Percentiles rank a stretch among this genome's conserved stretches.
Conservation (phyloP, 306 rosid species). For the Begonia loranthoides region DNA sequence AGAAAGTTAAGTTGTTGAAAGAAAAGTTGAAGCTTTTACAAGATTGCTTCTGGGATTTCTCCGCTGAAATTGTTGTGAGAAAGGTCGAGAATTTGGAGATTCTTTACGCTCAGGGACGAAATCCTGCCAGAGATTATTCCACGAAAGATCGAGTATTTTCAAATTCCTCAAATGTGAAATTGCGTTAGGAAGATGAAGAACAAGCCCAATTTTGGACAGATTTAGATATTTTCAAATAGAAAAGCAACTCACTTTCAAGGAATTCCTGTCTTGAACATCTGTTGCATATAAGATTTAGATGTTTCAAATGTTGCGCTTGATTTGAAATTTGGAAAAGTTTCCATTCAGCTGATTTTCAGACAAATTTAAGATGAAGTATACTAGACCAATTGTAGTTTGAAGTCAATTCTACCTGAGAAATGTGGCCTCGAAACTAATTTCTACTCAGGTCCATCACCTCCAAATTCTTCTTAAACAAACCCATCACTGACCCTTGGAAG, state of each 20-base stretch:
- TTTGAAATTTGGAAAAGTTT: conserved; percentile 37
- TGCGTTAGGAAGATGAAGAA: conserved; percentile 55
- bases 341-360: conserved; percentile 81
- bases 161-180: conserved; percentile 38
- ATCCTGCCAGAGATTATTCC: conserved; percentile 67
- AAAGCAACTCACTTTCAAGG: conserved; percentile 37
- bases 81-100: conserved; percentile 60
- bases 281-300: conserved; percentile 72
- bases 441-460: conserved; percentile 73
- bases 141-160: conserved; percentile 60
- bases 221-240: conserved; percentile 64
- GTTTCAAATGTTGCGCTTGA: conserved; percentile 40
- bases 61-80: conserved; percentile 81
- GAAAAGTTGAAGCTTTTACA: conserved; percentile 81
- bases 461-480: conserved; percentile 41
- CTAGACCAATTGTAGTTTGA: conserved; percentile 46
- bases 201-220: conserved; percentile 64
- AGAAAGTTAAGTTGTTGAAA: conserved; percentile 64
- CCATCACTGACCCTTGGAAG: conserved; percentile 67
- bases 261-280: conserved; percentile 55
- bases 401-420: conserved; percentile 67
- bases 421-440: conserved; percentile 70
- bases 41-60: conserved; percentile 39
- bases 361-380: conserved; percentile 73
- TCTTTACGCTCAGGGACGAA: conserved; percentile 25